phyloP scores from a whole-genome alignment of 768 basidiomycete genomes.

The Boletus speciosus region DNA sequence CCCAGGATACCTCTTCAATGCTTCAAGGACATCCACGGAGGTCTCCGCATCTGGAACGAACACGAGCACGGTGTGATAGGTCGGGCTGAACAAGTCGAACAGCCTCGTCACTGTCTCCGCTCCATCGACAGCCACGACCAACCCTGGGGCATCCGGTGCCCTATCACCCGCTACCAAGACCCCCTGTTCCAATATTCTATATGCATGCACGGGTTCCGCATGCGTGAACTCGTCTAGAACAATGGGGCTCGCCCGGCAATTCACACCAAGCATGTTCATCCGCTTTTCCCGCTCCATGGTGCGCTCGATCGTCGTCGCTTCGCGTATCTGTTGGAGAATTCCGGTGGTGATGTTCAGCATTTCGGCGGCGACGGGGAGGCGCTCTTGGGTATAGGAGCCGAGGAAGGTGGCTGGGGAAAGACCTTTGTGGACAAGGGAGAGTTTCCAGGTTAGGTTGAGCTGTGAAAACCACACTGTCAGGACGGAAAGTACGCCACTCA shows the following conservation, averaged over 20 bases:
- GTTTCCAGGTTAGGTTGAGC: conserved; percentile 46
- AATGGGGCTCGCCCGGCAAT: conserved; percentile 35
- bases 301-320: neutral
- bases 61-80: conserved; percentile 30
- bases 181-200: conserved; percentile 21
- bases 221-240: conserved; percentile 35
- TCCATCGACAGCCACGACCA: conserved; percentile 15
- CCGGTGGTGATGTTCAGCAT: conserved; percentile 42
- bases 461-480: conserved; percentile 10
- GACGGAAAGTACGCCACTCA: neutral
- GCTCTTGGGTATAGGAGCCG: conserved; percentile 41
- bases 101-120: conserved; percentile 5
- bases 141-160: conserved; percentile 40
- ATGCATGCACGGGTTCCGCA: conserved; percentile 8
- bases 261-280: conserved; percentile 32
- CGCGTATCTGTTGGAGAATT: conserved; percentile 8
- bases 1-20: conserved; percentile 3
- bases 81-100: conserved; percentile 24
- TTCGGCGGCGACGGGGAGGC: conserved; percentile 43
- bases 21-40: conserved; percentile 5
- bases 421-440: conserved; percentile 39
- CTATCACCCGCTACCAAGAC: conserved; percentile 41
- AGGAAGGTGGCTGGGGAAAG: conserved; percentile 36
- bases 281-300: neutral
- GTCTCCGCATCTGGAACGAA: conserved; percentile 14